These are phyloP conservation scores for Aspergillus leporis DNA, from an alignment of 495 filamentous ascomycete species.

Conservation along the genomic window DNA sequence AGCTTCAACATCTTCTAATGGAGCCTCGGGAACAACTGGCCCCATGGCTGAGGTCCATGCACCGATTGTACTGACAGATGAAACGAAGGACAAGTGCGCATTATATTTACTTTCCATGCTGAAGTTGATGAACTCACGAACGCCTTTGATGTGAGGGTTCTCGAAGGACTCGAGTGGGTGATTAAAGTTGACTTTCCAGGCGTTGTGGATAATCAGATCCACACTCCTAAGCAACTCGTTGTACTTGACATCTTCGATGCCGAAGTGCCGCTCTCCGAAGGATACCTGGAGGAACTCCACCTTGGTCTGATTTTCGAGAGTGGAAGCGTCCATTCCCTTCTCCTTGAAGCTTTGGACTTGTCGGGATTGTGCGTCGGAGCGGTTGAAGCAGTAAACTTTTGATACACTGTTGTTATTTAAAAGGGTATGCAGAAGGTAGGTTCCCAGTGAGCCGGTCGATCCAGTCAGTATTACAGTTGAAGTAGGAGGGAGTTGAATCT, in stretches of 20 bases:
- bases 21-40: slow-evolving; percentile 43
- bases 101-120: slow-evolving; percentile 35
- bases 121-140: slow-evolving; percentile 51
- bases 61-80: slow-evolving; percentile 50
- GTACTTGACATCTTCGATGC: slow-evolving; percentile 40
- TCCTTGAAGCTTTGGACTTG: slow-evolving; percentile 17
- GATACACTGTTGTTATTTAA: slow-evolving; percentile 33
- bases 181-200: slow-evolving; percentile 67
- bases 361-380: slow-evolving; percentile 26
- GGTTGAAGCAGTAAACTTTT: slow-evolving; percentile 59
- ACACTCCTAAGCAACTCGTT: slow-evolving; percentile 35
- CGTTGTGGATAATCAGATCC: slow-evolving; percentile 59
- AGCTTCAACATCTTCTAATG: slow-evolving; percentile 39
- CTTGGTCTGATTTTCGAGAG: slow-evolving; percentile 5
- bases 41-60: slow-evolving; percentile 26
- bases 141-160: slow-evolving; percentile 50
- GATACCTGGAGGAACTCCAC: slow-evolving; percentile 52
- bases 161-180: slow-evolving; percentile 54
- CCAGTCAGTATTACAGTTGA: slow-evolving; percentile 52
- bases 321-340: slow-evolving; percentile 10
- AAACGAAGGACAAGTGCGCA: slow-evolving; percentile 56
- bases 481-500: slow-evolving; percentile 1
- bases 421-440: slow-evolving; percentile 53
- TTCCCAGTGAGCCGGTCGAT: slow-evolving; percentile 59
- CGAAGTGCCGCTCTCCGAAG: slow-evolving; percentile 46